Percentiles rank a stretch among this genome's conserved stretches.
Evolutionary conservation across 805 yeast genomes (phyloP).

Genomic region (Starmerella geochares): DNA sequence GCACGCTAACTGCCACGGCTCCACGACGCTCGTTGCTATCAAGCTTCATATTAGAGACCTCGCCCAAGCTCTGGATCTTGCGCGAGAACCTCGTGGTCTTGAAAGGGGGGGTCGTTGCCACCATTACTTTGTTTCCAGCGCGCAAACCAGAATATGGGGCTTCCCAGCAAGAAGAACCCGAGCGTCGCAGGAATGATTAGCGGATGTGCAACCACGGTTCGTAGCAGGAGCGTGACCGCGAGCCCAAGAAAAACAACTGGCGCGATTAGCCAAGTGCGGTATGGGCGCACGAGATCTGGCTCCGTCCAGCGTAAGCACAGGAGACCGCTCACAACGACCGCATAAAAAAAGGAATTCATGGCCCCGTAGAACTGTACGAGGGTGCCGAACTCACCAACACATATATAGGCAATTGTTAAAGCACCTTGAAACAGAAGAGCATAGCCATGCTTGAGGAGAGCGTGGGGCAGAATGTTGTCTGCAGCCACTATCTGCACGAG

Average conservation of each 20-base stretch:
- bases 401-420: slow-evolving; percentile 29
- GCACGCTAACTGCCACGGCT: too few relatives aligned
- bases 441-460: slow-evolving; percentile 21
- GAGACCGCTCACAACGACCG: slow-evolving; percentile 33
- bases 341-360: slow-evolving; percentile 30
- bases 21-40: too few relatives aligned
- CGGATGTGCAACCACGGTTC: slow-evolving; percentile 12
- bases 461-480: slow-evolving; percentile 30
- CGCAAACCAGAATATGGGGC: slow-evolving; percentile 7
- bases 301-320: slow-evolving; percentile 31
- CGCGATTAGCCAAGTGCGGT: slow-evolving; percentile 31
- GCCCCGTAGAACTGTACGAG: slow-evolving; percentile 35
- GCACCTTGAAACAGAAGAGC: slow-evolving; percentile 32
- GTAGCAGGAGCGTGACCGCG: slow-evolving; percentile 2
- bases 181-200: not conserved
- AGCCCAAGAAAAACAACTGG: slow-evolving; percentile 25
- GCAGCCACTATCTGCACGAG: slow-evolving; percentile 33
- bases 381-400: slow-evolving; percentile 33
- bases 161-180: slow-evolving; percentile 7
- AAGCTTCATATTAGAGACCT: too few relatives aligned
- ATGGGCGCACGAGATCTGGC: slow-evolving; percentile 33
- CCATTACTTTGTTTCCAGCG: too few relatives aligned
- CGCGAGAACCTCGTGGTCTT: too few relatives aligned
- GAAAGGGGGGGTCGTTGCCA: too few relatives aligned
- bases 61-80: not conserved